Evolutionary conservation across 345 rosid genomes (phyloP), one percentile per base, ranked within the genome.

Genomic region (Balakata baccata): DNA sequence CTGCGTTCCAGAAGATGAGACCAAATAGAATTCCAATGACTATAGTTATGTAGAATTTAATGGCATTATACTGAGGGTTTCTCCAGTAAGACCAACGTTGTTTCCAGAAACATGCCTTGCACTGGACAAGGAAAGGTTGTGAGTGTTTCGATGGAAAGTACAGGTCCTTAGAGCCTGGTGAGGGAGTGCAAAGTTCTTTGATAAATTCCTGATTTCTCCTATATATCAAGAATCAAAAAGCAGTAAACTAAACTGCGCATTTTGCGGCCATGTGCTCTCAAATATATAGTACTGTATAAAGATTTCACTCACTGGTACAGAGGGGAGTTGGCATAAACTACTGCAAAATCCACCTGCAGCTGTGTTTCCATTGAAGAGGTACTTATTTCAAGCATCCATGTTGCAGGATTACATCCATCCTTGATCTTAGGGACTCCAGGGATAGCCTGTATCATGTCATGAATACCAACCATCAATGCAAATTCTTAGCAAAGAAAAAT

Each of bases 301-400:
- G 50, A 76, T 22, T 58, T 58, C 5, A 23, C 89, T 80, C 81
- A 93, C 98, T 77, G 80, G 73, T 87, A 70, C 59, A 93, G 87
- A n/a, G 88, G 72, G 5, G 98, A 93, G 77, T 86, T 85, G 37
- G 82, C 74, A 51, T 84, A 93, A 79, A 86, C 72, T 57, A 87
- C 89, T 13, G 92, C 94, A 77, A 93, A 91, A 83, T 90, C 95
- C 8, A 89, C 72, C n/a, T 67, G 74, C 71, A 91, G 76, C 75
- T 85, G 91, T 78, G 85, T 65, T 87, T 93, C 98, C 69, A 90
- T 76, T 61, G 90, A 67, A 18, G 90, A 77, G 63, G 90, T 61
- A 51, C 81, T 93, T 65, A 93, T 82, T 5, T 93, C 97, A 62
- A 93, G 94, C 98, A 91, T 91, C 98, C 98, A 93, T 49, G 98